These are phyloP conservation scores for Chalciporus chontae DNA, from an alignment of 768 basidiomycete species.

Conservation along the genomic window DNA sequence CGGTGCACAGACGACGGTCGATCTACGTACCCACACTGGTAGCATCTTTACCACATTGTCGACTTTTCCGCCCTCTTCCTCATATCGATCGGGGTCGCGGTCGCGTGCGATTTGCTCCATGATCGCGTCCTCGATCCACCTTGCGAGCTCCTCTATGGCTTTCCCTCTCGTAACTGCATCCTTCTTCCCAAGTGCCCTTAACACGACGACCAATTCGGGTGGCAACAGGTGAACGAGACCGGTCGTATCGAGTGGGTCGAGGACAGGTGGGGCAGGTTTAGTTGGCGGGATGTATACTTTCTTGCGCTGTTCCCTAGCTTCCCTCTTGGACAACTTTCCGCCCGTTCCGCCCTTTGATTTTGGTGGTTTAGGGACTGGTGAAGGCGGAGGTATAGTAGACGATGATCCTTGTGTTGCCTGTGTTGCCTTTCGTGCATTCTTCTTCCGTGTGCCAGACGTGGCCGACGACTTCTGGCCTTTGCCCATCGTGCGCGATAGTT, in stretches of 20 bases:
- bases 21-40: constrained; percentile 83
- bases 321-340: constrained; percentile 39
- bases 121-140: constrained; percentile 58
- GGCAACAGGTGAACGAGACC: constrained; percentile 74
- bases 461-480: constrained; percentile 73
- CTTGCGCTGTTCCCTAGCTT: constrained; percentile 67
- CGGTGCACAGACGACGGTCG: too few species aligned
- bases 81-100: constrained; percentile 7
- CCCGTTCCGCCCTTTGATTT: constrained; percentile 50
- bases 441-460: constrained; percentile 84
- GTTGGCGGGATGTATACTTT: constrained; percentile 87
- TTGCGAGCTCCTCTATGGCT: constrained; percentile 79
- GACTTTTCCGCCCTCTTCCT: constrained; percentile 16
- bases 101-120: constrained; percentile 41
- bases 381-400: constrained; percentile 28
- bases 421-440: constrained; percentile 77
- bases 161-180: constrained; percentile 79
- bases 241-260: constrained; percentile 83
- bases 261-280: constrained; percentile 68
- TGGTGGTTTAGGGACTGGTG: constrained; percentile 36
- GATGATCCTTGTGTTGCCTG: constrained; percentile 22
- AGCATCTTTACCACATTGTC: constrained; percentile 53
- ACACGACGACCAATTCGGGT: constrained; percentile 76
- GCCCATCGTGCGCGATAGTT: constrained; percentile 29
- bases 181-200: constrained; percentile 85